A percentile compares a stretch with the other conserved stretches of the same genome.
Conservation (phyloP, 1,284 basidiomycete species). For the Neolentinus lepideus region DNA sequence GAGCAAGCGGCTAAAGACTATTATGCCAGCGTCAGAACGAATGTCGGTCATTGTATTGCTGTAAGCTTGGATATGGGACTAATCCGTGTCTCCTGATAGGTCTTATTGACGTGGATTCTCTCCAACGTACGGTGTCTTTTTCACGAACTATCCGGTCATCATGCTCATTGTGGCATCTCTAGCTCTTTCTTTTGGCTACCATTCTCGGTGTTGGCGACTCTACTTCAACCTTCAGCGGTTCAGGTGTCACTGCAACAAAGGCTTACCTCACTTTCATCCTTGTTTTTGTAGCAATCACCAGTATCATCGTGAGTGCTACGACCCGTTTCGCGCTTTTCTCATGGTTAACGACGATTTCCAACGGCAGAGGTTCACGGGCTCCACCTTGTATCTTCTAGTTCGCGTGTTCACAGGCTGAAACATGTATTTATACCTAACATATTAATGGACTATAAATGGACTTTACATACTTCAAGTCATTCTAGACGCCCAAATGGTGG, state of each 20-base stretch:
- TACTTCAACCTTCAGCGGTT: conserved; percentile 55
- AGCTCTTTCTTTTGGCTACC: conserved; percentile 69
- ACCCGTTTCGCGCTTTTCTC: background rate
- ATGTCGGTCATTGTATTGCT: conserved; percentile 43
- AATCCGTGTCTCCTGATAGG: conserved; percentile 24
- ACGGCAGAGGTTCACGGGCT: conserved; percentile 49
- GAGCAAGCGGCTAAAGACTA: conserved; percentile 81
- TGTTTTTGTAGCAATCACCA: conserved; percentile 71
- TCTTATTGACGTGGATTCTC: conserved; percentile 78
- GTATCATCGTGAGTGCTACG: conserved; percentile 41
- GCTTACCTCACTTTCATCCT: conserved; percentile 78
- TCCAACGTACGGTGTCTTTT: conserved; percentile 56
- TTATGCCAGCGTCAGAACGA: conserved; percentile 88
- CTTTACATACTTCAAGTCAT: too few species aligned
- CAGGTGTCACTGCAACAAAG: conserved; percentile 52
- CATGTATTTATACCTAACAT: background rate
- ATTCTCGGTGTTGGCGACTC: conserved; percentile 68
- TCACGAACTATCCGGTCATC: background rate
- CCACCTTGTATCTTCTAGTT: conserved; percentile 56
- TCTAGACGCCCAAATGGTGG: too few species aligned
- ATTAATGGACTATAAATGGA: background rate
- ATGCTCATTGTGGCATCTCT: conserved; percentile 6
- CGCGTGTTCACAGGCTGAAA: conserved; percentile 54
- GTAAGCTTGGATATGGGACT: background rate
- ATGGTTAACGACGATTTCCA: conserved; percentile 6